Conservation (phyloP, 1,284 basidiomycete species). For the Sanguinoderma infundibulare region DNA sequence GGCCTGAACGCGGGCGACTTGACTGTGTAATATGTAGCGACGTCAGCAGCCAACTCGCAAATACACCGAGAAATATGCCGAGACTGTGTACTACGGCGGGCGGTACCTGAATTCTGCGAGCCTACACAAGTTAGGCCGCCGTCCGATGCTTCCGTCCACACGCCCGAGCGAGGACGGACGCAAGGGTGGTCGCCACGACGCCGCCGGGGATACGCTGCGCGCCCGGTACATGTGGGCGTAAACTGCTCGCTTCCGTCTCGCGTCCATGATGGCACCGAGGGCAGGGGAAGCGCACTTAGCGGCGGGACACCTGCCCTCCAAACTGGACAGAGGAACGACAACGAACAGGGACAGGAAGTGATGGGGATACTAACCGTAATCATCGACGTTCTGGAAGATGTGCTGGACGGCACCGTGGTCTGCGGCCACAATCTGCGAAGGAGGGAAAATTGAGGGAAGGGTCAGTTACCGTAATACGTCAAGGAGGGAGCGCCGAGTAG, state of each 20-base stretch:
- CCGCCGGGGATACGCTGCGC: not conserved
- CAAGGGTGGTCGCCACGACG: too few relatives aligned
- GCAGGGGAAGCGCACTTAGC: not conserved
- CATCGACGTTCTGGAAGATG: conserved; percentile 40
- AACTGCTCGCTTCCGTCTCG: not conserved
- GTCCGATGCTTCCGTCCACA: too few relatives aligned
- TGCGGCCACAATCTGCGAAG: conserved; percentile 38
- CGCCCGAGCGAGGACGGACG: not conserved
- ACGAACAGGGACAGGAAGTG: not conserved
- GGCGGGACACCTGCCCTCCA: not conserved
- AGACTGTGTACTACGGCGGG: not conserved
- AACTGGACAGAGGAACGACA: not conserved
- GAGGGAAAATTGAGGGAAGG: not conserved
- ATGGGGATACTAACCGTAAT: conserved; percentile 32
- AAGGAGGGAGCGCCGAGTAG: not conserved
- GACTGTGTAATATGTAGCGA: conserved; percentile 18
- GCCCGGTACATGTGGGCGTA: not conserved
- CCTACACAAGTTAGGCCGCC: not conserved
- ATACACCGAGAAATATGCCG: not conserved
- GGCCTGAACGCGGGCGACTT: conserved; percentile 32
- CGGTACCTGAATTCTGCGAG: not conserved
- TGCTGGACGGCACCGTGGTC: conserved; percentile 43
- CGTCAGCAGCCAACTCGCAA: conserved; percentile 3
- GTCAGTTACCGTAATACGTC: not conserved
- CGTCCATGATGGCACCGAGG: not conserved